Evolutionary conservation across 257 asterid species (phyloP).

Genomic region (Rhazya stricta): DNA sequence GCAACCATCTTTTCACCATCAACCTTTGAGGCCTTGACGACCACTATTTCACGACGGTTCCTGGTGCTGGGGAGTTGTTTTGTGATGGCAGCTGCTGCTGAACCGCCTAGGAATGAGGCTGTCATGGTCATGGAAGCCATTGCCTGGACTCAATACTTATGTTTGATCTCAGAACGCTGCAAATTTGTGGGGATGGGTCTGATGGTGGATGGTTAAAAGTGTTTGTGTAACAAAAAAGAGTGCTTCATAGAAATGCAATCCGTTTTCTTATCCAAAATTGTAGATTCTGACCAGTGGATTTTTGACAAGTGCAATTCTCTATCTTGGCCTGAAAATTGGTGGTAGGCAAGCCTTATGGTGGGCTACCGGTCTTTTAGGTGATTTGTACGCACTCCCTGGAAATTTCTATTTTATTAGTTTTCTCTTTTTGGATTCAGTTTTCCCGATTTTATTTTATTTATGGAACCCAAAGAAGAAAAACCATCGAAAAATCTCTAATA

Average conservation of each 20-base stretch:
- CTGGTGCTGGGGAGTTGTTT: conserved; percentile 32
- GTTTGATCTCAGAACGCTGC: not conserved
- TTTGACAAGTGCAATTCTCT: conserved; percentile 19
- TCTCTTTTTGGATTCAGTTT: too few species aligned
- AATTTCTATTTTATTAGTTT: too few species aligned
- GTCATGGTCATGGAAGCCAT: conserved; percentile 61
- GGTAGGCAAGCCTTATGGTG: not conserved
- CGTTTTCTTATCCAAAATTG: conserved; percentile 27
- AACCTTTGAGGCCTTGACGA: conserved; percentile 42
- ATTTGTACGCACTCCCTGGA: not conserved
- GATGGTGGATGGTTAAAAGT: conserved; percentile 5
- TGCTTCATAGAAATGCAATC: conserved; percentile 14
- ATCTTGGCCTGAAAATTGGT: conserved; percentile 19
- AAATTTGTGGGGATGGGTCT: not conserved
- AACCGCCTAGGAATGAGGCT: conserved; percentile 48
- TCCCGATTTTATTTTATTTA: not conserved
- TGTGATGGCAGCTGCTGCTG: conserved; percentile 25
- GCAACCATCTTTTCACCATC: conserved; percentile 23
- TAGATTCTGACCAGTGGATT: conserved; percentile 18
- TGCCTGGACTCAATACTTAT: not conserved
- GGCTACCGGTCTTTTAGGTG: too few species aligned
- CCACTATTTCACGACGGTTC: conserved; percentile 32
- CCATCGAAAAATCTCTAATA: too few species aligned
- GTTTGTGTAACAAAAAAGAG: not conserved
- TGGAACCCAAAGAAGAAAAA: too few species aligned